Evolutionary conservation across 495 filamentous ascomycete genomes (phyloP).

Genomic region (Chaetomidium leptoderma): DNA sequence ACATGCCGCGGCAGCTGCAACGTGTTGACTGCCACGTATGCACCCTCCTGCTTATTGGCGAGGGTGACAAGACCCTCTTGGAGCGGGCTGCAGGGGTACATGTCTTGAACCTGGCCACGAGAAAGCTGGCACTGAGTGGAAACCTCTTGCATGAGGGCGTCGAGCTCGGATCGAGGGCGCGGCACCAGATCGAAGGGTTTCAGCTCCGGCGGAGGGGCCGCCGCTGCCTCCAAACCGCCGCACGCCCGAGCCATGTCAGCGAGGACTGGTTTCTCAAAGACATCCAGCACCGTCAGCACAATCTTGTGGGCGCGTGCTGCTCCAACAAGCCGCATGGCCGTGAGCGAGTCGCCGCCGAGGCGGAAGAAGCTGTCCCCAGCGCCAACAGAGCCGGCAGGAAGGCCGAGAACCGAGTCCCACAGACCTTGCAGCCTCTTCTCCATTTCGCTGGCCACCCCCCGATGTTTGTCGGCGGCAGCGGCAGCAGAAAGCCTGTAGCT

Average conservation of each 20-base stretch:
- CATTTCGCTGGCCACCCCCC: slow-evolving; percentile 18
- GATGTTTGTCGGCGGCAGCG: slow-evolving; percentile 1
- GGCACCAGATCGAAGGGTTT: slow-evolving; percentile 48
- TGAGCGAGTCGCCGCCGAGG: slow-evolving; percentile 49
- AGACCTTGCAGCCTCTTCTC: slow-evolving; percentile 41
- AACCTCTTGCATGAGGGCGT: slow-evolving; percentile 28
- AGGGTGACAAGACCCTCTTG: slow-evolving; percentile 67
- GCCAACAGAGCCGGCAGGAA: slow-evolving; percentile 35
- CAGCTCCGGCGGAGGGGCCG: slow-evolving; percentile 4
- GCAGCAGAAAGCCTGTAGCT: slow-evolving; percentile 17
- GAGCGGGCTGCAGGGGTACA: slow-evolving; percentile 66
- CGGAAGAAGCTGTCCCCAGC: slow-evolving; percentile 44
- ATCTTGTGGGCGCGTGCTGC: slow-evolving; percentile 32
- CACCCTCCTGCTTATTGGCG: slow-evolving; percentile 52
- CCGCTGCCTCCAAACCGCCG: not conserved
- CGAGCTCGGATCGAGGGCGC: slow-evolving; percentile 17
- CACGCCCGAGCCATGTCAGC: slow-evolving; percentile 25
- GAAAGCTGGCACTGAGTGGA: not conserved
- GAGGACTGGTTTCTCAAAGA: slow-evolving; percentile 35
- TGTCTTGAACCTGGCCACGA: slow-evolving; percentile 48
- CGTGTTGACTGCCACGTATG: slow-evolving; percentile 52
- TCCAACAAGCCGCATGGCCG: slow-evolving; percentile 46
- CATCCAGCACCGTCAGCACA: slow-evolving; percentile 33
- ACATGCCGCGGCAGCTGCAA: slow-evolving; percentile 28
- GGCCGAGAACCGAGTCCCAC: slow-evolving; percentile 45